Percentiles rank a stretch among this genome's conserved stretches.
These are phyloP conservation scores for Tolypocladium inflatum DNA, from an alignment of 2,329 filamentous ascomycete species.

Conservation along the genomic window DNA sequence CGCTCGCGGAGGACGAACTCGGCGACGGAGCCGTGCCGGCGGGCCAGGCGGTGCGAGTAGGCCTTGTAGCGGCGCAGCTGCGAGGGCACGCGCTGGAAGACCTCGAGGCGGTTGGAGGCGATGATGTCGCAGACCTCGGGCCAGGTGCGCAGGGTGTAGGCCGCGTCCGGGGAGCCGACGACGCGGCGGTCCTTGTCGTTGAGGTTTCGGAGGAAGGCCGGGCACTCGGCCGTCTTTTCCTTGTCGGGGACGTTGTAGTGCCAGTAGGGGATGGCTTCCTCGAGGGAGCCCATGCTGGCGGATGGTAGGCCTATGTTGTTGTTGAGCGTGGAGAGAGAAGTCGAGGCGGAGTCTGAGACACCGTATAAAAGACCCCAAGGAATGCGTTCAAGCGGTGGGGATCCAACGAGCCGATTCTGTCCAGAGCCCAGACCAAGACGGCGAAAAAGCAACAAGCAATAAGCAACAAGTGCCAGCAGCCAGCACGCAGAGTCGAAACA, in stretches of 20 bases:
- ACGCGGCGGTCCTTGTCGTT: constrained; percentile 60
- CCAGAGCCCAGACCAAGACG: not conserved
- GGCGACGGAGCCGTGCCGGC: constrained; percentile 66
- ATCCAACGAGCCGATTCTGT: not conserved
- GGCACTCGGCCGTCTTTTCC: constrained; percentile 57
- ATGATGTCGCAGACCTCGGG: constrained; percentile 55
- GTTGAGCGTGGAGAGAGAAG: not conserved
- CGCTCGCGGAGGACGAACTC: constrained; percentile 64
- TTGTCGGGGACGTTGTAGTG: constrained; percentile 64
- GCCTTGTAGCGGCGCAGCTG: constrained; percentile 70
- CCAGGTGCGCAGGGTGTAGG: constrained; percentile 61
- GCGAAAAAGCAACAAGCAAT: not conserved
- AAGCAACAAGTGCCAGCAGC: no score
- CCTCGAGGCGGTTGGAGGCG: constrained; percentile 56
- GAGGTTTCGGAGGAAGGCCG: constrained; percentile 55
- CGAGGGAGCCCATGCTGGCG: constrained; percentile 24
- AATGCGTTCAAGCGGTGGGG: not conserved
- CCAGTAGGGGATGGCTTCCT: constrained; percentile 56
- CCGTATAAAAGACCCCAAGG: no score
- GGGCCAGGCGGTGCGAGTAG: constrained; percentile 55
- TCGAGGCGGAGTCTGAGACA: not conserved
- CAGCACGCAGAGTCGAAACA: not conserved
- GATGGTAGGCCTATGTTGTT: not conserved
- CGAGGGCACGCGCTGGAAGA: constrained; percentile 68
- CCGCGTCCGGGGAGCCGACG: constrained; percentile 59